Conservation (phyloP, 73 alveolate species). For the Paramecium tetraurelia region DNA sequence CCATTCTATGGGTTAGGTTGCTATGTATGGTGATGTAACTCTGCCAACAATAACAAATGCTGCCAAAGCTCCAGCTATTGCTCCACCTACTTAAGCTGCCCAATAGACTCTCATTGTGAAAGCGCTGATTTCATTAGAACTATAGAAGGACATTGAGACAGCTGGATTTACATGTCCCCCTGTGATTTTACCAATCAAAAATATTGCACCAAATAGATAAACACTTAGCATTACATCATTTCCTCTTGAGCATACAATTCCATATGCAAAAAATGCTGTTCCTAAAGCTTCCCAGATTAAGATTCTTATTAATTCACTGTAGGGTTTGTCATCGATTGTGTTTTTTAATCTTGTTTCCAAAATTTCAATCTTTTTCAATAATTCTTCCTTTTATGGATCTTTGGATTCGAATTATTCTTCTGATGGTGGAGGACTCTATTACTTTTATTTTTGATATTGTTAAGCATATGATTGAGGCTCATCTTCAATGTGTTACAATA, state of each 20-base stretch:
- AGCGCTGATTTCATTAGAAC: conserved; percentile 54
- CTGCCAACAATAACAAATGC: conserved; percentile 42
- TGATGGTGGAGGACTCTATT: background rate
- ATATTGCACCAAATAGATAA: conserved; percentile 35
- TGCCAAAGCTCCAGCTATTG: conserved; percentile 27
- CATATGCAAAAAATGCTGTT: conserved; percentile 36
- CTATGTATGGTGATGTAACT: conserved; percentile 38
- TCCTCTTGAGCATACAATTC: conserved; percentile 28
- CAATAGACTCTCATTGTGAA: conserved; percentile 50
- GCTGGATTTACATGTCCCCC: conserved; percentile 56
- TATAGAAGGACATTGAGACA: conserved; percentile 38
- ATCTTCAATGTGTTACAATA: background rate
- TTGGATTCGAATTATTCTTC: background rate
- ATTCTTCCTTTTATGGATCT: background rate
- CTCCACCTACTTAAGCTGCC: conserved; percentile 50
- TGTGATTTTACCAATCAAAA: conserved; percentile 31
- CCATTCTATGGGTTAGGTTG: conserved; percentile 10
- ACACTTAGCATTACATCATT: conserved; percentile 24
- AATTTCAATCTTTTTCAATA: background rate
- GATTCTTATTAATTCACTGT: background rate
- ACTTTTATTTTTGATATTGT: background rate
- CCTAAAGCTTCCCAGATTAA: conserved; percentile 32
- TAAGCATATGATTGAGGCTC: background rate
- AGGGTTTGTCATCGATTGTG: background rate
- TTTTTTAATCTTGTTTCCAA: background rate